Conservation (phyloP, 345 rosid species). For the Murraya koenigii region DNA sequence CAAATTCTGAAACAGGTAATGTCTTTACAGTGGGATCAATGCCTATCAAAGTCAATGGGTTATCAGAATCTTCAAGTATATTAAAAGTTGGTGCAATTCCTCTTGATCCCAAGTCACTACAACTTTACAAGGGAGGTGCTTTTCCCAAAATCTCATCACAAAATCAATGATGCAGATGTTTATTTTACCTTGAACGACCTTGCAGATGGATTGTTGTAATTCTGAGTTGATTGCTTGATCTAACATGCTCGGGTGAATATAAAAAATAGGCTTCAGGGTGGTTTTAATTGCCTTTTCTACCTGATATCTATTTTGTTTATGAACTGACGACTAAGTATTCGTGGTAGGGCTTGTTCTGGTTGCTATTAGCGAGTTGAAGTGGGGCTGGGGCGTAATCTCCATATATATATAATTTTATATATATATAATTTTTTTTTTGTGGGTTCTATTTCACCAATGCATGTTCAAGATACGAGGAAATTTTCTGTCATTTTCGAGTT, state of each 20-base stretch:
- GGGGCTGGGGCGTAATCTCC: background rate
- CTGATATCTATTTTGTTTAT: background rate
- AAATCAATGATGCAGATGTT: slow-evolving; percentile 11
- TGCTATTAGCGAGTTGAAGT: background rate
- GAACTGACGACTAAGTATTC: background rate
- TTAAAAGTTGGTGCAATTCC: slow-evolving; percentile 65
- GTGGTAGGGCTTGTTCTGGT: background rate
- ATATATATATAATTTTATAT: too few relatives aligned
- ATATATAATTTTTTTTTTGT: background rate
- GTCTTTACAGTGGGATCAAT: slow-evolving; percentile 64
- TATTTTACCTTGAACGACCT: slow-evolving; percentile 1
- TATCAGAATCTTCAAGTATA: slow-evolving; percentile 37
- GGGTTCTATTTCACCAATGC: background rate
- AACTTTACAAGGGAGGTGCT: slow-evolving; percentile 28
- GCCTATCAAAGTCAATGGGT: slow-evolving; percentile 67
- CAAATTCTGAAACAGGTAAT: slow-evolving; percentile 19
- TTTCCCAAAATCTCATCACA: slow-evolving; percentile 16
- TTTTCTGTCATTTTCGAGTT: background rate
- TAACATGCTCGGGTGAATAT: background rate
- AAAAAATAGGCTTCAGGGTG: background rate
- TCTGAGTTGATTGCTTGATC: background rate
- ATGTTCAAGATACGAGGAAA: background rate
- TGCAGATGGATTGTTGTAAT: slow-evolving; percentile 5
- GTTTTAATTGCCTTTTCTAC: background rate
- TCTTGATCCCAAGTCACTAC: slow-evolving; percentile 49